These are phyloP conservation scores for Lactarius hatsudake DNA, from an alignment of 768 basidiomycete species.

Conservation along the genomic window DNA sequence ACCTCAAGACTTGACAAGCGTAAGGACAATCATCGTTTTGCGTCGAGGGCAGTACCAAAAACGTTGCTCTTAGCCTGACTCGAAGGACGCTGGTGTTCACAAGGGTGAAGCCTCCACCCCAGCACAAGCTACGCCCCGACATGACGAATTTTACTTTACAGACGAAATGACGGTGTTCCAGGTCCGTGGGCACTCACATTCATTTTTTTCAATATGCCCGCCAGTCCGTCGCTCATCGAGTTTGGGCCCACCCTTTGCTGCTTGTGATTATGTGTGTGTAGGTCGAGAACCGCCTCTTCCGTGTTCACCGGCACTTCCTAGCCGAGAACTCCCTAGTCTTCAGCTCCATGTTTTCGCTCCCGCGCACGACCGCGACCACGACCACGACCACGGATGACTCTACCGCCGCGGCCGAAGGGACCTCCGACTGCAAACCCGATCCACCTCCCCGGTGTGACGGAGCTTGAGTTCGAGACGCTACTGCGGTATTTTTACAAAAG, in stretches of 20 bases:
- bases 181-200: conserved; percentile 10
- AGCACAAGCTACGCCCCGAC: conserved; percentile 4
- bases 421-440: conserved; percentile 19
- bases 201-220: not conserved
- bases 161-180: conserved; percentile 24
- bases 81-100: not conserved
- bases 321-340: conserved; percentile 21
- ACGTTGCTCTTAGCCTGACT: not conserved
- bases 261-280: not conserved
- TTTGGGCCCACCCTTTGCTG: not conserved
- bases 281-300: conserved; percentile 22
- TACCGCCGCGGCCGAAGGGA: conserved; percentile 1
- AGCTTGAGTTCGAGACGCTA: conserved; percentile 22
- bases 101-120: conserved; percentile 5
- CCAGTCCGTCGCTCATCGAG: not conserved
- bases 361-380: not conserved
- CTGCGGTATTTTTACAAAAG: conserved; percentile 20
- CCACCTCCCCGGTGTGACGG: conserved; percentile 15
- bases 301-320: conserved; percentile 23
- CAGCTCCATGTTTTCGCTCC: conserved; percentile 16
- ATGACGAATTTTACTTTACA: conserved; percentile 24
- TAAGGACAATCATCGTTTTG: not conserved
- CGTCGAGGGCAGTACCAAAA: not conserved
- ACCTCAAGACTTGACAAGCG: conserved; percentile 5
- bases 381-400: not conserved